Evolutionary conservation across 768 basidiomycete species (phyloP).

Genomic region (Tubosaeta brunneosetosa): DNA sequence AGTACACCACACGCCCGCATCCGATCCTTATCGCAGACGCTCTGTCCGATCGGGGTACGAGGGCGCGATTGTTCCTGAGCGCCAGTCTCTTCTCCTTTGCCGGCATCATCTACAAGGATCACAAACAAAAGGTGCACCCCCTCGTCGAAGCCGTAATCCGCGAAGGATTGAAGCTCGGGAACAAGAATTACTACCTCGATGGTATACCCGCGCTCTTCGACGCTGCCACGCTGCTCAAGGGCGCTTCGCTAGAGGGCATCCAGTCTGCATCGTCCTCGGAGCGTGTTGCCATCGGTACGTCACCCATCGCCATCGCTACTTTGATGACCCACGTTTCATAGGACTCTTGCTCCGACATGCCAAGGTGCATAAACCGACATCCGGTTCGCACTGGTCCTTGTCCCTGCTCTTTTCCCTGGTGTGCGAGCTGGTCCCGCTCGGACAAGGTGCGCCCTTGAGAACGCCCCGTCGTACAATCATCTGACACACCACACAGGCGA

Average conservation of each 20-base stretch:
- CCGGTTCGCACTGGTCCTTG: slow-evolving; percentile 64
- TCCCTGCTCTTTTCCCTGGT: slow-evolving; percentile 74
- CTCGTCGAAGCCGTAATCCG: slow-evolving; percentile 69
- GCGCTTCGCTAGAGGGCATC: slow-evolving; percentile 27
- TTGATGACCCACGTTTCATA: slow-evolving; percentile 18
- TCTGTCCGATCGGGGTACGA: slow-evolving; percentile 28
- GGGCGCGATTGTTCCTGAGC: slow-evolving; percentile 72
- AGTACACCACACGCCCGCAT: slow-evolving; percentile 15
- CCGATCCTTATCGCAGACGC: slow-evolving; percentile 38
- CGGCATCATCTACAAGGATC: slow-evolving; percentile 52
- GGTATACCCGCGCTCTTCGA: slow-evolving; percentile 66
- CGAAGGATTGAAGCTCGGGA: slow-evolving; percentile 81
- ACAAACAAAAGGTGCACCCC: slow-evolving; percentile 56
- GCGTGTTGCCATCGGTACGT: slow-evolving; percentile 56
- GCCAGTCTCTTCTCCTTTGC: slow-evolving; percentile 70
- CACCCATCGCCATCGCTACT: neutral
- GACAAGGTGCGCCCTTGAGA: slow-evolving; percentile 32
- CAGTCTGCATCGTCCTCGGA: slow-evolving; percentile 41
- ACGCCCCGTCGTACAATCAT: slow-evolving; percentile 24
- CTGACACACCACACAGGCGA: slow-evolving; percentile 33
- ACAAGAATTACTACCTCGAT: slow-evolving; percentile 71
- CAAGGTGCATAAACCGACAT: slow-evolving; percentile 55
- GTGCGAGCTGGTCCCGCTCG: slow-evolving; percentile 59
- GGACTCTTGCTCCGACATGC: slow-evolving; percentile 69
- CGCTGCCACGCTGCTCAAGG: slow-evolving; percentile 41